These are phyloP conservation scores for Ogataea nakhonphanomensis DNA, from an alignment of 805 yeast genomes.

Conservation along the genomic window DNA sequence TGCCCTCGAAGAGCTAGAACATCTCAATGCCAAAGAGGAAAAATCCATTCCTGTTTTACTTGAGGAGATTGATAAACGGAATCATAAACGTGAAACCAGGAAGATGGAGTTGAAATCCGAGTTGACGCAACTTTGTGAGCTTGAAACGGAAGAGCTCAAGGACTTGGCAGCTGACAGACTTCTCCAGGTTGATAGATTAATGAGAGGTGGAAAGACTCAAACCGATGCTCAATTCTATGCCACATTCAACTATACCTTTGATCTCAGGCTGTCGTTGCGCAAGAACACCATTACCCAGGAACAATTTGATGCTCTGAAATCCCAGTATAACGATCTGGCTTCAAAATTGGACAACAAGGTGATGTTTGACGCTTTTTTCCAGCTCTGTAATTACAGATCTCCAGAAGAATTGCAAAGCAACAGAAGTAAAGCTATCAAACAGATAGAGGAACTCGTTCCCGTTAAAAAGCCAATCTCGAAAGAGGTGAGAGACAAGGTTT, in stretches of 20 bases:
- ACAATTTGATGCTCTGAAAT: conserved; percentile 23
- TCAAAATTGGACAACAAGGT: conserved; percentile 41
- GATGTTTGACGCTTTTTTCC: conserved; percentile 44
- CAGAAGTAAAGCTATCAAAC: conserved; percentile 19
- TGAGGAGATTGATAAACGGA: conserved; percentile 39
- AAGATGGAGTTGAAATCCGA: conserved; percentile 30
- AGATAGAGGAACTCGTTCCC: conserved; percentile 18
- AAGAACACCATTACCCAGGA: conserved; percentile 35
- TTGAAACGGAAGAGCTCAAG: conserved; percentile 25
- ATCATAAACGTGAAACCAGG: conserved; percentile 34
- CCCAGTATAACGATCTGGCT: conserved; percentile 38
- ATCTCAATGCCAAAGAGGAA: conserved; percentile 65
- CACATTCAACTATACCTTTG: conserved; percentile 47
- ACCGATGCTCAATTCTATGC: conserved; percentile 59
- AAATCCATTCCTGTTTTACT: conserved; percentile 52
- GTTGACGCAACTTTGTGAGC: conserved; percentile 27
- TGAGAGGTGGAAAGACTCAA: conserved; percentile 55
- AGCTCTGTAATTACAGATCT: conserved; percentile 39
- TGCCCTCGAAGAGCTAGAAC: conserved; percentile 57
- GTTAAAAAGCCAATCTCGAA: conserved; percentile 30
- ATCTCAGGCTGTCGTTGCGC: conserved; percentile 38
- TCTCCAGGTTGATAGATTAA: conserved; percentile 46
- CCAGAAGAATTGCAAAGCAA: conserved; percentile 31
- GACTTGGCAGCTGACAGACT: conserved; percentile 51
- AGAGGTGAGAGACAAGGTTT: conserved; percentile 40